These are phyloP conservation scores for Cucumis cinereus DNA, from an alignment of 306 rosid genomes.

Conservation along the genomic window DNA sequence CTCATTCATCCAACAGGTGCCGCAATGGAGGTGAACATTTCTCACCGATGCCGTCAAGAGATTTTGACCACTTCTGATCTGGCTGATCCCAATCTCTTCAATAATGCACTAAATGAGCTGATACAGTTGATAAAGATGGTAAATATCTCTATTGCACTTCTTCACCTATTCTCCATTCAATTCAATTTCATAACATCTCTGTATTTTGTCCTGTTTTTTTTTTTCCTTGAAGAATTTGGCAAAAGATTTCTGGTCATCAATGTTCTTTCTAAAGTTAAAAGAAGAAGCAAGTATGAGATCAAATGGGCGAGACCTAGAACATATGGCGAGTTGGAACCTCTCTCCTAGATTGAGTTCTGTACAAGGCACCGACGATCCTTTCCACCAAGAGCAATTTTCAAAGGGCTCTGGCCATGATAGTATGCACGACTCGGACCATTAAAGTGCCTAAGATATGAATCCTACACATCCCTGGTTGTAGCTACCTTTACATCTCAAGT, in stretches of 20 bases:
- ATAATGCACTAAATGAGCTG: slow-evolving; percentile 56
- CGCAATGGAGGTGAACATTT: slow-evolving; percentile 78
- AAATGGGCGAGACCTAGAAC: slow-evolving; percentile 46
- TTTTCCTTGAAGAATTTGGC: slow-evolving; percentile 49
- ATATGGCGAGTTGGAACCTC: slow-evolving; percentile 52
- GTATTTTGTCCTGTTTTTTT: neutral
- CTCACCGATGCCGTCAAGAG: slow-evolving; percentile 76
- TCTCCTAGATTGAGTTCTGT: slow-evolving; percentile 88
- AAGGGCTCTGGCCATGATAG: slow-evolving; percentile 30
- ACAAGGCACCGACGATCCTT: slow-evolving; percentile 73
- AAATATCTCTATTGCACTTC: slow-evolving; percentile 10
- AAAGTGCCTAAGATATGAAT: neutral
- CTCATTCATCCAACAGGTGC: slow-evolving; percentile 42
- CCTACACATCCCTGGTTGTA: neutral
- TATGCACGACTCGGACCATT: slow-evolving; percentile 20
- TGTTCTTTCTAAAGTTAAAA: slow-evolving; percentile 63
- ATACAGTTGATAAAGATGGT: slow-evolving; percentile 69
- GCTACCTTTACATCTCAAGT: neutral
- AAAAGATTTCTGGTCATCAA: slow-evolving; percentile 86
- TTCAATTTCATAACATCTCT: neutral
- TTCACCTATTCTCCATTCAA: neutral
- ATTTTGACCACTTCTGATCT: slow-evolving; percentile 62
- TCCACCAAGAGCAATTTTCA: slow-evolving; percentile 52
- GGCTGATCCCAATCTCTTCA: slow-evolving; percentile 59
- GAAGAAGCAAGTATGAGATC: slow-evolving; percentile 56